Evolutionary conservation across 768 basidiomycete species (phyloP).

Genomic region (Plicaturopsis crispa): DNA sequence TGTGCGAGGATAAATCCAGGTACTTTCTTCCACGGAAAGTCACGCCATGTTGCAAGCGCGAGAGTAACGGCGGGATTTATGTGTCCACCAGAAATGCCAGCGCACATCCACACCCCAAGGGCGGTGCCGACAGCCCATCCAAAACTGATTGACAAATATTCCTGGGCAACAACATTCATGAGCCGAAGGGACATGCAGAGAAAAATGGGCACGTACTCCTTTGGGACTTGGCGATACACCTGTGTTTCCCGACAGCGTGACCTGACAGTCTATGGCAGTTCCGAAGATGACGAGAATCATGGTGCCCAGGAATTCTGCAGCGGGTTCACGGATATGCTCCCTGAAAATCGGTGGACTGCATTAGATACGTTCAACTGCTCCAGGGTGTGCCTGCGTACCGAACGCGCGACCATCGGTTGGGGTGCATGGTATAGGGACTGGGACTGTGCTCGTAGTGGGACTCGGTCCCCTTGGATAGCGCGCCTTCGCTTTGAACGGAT

Average conservation of each 20-base stretch:
- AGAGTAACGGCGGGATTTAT: constrained; percentile 26
- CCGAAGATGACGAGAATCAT: constrained; percentile 56
- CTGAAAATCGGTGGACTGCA: constrained; percentile 18
- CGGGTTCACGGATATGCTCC: constrained; percentile 44
- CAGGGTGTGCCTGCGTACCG: constrained; percentile 30
- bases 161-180: constrained; percentile 16
- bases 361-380: not conserved
- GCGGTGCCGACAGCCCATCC: constrained; percentile 38
- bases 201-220: constrained; percentile 38
- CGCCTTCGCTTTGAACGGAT: constrained; percentile 1
- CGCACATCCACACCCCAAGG: constrained; percentile 40
- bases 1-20: constrained; percentile 63
- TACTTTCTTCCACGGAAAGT: constrained; percentile 78
- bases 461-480: constrained; percentile 8
- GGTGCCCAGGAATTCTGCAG: constrained; percentile 57
- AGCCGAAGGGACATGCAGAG: not conserved
- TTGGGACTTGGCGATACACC: constrained; percentile 37
- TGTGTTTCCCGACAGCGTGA: constrained; percentile 37
- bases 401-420: constrained; percentile 48
- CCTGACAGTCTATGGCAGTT: constrained; percentile 50
- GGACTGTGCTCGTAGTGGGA: constrained; percentile 17
- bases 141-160: constrained; percentile 33
- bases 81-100: constrained; percentile 44
- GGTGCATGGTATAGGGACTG: constrained; percentile 29
- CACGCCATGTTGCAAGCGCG: constrained; percentile 47